A percentile compares a stretch with the other conserved stretches of the same genome.
Conservation (phyloP, 306 rosid genomes). For the Pterocarpus santalinus region DNA sequence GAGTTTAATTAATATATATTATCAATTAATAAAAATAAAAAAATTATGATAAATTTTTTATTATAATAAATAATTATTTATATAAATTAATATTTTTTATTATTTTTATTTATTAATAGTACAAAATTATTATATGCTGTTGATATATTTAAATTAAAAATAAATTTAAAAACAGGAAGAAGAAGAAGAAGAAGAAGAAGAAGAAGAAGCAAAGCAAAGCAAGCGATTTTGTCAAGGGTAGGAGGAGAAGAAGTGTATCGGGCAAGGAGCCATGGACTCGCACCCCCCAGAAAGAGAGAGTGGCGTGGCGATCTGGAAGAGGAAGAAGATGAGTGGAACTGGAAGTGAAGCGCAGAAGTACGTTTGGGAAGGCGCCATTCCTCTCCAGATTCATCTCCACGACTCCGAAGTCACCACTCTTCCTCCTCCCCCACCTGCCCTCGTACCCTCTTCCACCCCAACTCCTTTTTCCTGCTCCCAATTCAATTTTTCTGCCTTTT, state of each 20-base stretch:
- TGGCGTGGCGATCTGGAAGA: slow-evolving; percentile 17
- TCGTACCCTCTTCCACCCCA: slow-evolving; percentile 51
- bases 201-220: slow-evolving; percentile 18
- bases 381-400: slow-evolving; percentile 88
- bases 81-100: no score
- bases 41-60: no score
- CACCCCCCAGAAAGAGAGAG: background rate
- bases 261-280: background rate
- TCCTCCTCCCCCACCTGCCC: slow-evolving; percentile 87
- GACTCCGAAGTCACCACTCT: slow-evolving; percentile 91
- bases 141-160: no score
- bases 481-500: background rate
- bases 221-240: slow-evolving; percentile 33
- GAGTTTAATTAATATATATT: no score
- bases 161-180: no score
- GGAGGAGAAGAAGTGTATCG: background rate
- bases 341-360: slow-evolving; percentile 70
- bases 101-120: no score
- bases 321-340: slow-evolving; percentile 62
- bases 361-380: slow-evolving; percentile 92
- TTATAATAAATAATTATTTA: no score
- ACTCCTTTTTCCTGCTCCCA: no score
- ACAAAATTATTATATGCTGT: no score
- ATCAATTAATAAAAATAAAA: no score
- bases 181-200: background rate